phyloP scores from a whole-genome alignment of 2,329 filamentous ascomycete species.

The Stylonectria norvegica region DNA sequence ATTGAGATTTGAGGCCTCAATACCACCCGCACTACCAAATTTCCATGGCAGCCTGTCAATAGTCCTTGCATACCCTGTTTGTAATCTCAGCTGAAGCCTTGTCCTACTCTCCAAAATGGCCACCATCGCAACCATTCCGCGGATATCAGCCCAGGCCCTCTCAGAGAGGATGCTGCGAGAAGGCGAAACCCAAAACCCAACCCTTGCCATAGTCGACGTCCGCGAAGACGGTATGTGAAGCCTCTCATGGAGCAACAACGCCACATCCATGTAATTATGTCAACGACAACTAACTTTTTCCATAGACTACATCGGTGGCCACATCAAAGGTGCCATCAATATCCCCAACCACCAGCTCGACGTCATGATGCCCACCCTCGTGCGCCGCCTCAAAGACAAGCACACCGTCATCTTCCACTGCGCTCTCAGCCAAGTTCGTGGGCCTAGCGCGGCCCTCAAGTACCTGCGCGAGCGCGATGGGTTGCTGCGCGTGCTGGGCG shows the following conservation, averaged over 20 bases:
- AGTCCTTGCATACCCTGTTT: too few species aligned
- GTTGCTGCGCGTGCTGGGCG: slow-evolving; percentile 31
- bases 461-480: slow-evolving; percentile 71
- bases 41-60: too few species aligned
- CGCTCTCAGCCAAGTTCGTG: slow-evolving; percentile 84
- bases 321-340: slow-evolving; percentile 76
- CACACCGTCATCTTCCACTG: slow-evolving; percentile 93
- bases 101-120: slow-evolving; percentile 41
- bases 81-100: too few species aligned
- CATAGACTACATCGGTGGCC: slow-evolving; percentile 82
- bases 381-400: slow-evolving; percentile 71
- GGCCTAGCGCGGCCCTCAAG: slow-evolving; percentile 75
- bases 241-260: too few species aligned
- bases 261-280: too few species aligned
- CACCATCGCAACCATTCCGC: slow-evolving; percentile 60
- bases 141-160: slow-evolving; percentile 67
- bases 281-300: not conserved
- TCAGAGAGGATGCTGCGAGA: slow-evolving; percentile 59
- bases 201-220: slow-evolving; percentile 79
- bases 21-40: too few species aligned
- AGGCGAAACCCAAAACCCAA: slow-evolving; percentile 37
- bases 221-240: slow-evolving; percentile 68
- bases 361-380: slow-evolving; percentile 74
- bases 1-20: too few species aligned
- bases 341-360: slow-evolving; percentile 72